Evolutionary conservation across 352 stramenopile genomes (phyloP), one percentile per base, ranked within the genome.

Genomic region (Globisporangium sylvaticum): DNA sequence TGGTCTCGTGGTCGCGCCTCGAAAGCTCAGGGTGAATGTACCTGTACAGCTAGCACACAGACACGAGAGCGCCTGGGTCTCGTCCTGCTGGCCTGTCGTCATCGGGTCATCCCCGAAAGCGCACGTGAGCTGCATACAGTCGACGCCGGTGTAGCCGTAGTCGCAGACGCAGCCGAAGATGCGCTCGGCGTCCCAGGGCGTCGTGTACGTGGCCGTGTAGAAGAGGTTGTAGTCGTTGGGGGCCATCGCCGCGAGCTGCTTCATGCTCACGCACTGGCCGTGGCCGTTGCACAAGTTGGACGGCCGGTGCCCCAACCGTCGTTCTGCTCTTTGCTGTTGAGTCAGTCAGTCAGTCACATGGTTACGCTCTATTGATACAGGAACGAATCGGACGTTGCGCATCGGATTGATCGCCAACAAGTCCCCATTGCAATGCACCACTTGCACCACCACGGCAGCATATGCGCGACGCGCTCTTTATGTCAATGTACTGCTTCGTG

Each of bases 141-240:
- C 89, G 6, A 88, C 79, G 6, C 94, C 94, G 8, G 73, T 78
- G 79, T 94, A 98, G 31, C 92, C 92, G 32, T 82, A 70, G 72
- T 98, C 93, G 67, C 94, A 98, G 32, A 94, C 74, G 59, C 91
- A 97, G 57, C 86, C 86, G 46, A 86, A 80, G 34, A 97, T 91
- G 29, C 85, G 81, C 31, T 93, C 75, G 5, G 91, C 90, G 66
- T 97, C 91, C 91, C 91, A 97, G 0, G 74, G 72, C 18, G 78
- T 76, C 18, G 76, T 73, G 66, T 90, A 89, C n/a, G 66, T 74
- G n/a, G 76, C 64, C 1, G 77, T 80, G 37, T 81, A 80, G 60
- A 91, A 65, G 58, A 91, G 68, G 24, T 88, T 91, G 69, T 72
- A 77, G 70, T 91, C 82, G 66, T 92, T 90, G 50, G 68, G 71